phyloP scores from a whole-genome alignment of 2,329 filamentous ascomycete species.

The Fonsecaea multimorphosa region DNA sequence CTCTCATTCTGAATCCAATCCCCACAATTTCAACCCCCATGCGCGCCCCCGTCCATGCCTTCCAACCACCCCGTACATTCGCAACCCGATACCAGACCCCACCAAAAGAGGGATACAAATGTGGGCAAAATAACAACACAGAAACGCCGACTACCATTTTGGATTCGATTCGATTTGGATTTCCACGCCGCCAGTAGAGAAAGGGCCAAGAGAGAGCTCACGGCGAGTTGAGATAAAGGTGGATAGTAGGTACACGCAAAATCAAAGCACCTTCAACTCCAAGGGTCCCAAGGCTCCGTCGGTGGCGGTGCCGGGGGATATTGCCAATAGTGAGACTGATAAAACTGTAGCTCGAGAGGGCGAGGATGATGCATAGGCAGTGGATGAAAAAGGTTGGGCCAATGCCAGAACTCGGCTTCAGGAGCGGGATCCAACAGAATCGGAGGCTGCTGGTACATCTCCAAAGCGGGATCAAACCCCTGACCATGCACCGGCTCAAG shows the following conservation, averaged over 20 bases:
- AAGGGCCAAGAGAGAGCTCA: neutral
- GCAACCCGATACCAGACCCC: neutral
- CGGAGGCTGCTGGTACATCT: neutral
- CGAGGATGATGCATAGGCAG: neutral
- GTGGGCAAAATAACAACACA: neutral
- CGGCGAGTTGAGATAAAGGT: neutral
- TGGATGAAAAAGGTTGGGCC: neutral
- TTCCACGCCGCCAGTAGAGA: neutral
- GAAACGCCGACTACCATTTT: constrained; percentile 4
- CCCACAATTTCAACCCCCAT: neutral
- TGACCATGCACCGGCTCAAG: neutral
- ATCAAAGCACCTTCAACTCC: constrained; percentile 7
- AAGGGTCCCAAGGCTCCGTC: neutral
- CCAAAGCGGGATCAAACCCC: neutral
- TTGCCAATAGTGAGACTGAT: neutral
- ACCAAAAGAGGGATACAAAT: neutral
- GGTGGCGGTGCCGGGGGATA: neutral
- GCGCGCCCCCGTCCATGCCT: neutral
- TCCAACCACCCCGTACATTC: neutral
- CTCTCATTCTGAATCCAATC: neutral
- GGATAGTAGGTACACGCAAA: neutral
- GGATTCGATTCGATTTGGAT: neutral
- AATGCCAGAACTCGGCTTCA: neutral
- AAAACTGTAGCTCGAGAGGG: neutral
- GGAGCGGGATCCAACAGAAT: neutral